Evolutionary conservation across 495 filamentous ascomycete species (phyloP), one percentile per base, ranked within the genome.

Genomic region (Penicillium cosmopolitanum): DNA sequence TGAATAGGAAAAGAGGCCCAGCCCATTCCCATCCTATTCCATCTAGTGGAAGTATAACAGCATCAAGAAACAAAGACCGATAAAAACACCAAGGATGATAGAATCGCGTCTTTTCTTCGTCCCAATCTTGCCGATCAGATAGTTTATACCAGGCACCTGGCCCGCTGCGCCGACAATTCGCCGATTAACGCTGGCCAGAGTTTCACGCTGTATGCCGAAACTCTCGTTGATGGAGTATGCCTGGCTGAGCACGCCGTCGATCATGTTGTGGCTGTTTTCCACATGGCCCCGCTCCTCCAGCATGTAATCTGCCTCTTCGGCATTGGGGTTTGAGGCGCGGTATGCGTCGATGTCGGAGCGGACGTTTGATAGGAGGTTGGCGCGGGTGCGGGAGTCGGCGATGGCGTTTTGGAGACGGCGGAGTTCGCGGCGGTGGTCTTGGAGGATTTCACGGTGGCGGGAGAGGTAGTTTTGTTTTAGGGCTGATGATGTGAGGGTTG

Each of bases 191-290:
- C 83, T 93, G 51, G 85, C 82, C 31, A 99, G 76, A 43, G 85
- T 90, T 80, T 97, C 93, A 25, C 93, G 79, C 81, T 99, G 96
- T 50, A 90, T 59, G 13, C 84, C 84, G 71, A 99, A 98, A 65
- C 82, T 89, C 79, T 97, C 92, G 72, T 96, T 95, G 55, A 97
- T 92, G 19, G 94, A 93, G 78, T 99, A 98, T 25, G 95, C 95
- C 82, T 97, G 96, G 74, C 89, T 94, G 58, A 99, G 79, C 43
- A 99, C 93, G 55, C 86, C 88, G 69, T 99, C 95, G 40, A 90
- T 90, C 74, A 95, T 83, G 52, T 86, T 89, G 68, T 97, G 88
- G 66, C 90, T 93, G 66, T 89, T 84, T 63, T 99, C 96, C 66
- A 99, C 85, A 57, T 87, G 82, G 50, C 78, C 73, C 28, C 95